phyloP scores from a whole-genome alignment of 352 stramenopile species.

The Globisporangium acanthophoron region DNA sequence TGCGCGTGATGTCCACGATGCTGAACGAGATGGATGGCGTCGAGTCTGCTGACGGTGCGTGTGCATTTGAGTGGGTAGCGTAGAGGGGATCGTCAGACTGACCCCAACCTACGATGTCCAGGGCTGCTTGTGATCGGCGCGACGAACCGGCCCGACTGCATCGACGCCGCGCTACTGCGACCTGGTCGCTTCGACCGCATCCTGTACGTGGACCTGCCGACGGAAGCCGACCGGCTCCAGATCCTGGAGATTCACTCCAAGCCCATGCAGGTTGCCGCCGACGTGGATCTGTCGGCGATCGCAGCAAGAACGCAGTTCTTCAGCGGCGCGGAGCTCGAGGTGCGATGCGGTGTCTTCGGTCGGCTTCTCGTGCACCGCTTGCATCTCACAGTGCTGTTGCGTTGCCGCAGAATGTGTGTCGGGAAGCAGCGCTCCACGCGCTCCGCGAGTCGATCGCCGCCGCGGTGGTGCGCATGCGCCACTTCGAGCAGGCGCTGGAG shows the following conservation, averaged over 20 bases:
- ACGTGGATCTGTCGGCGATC: slow-evolving; percentile 61
- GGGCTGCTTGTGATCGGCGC: slow-evolving; percentile 95
- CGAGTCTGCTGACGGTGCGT: slow-evolving; percentile 84
- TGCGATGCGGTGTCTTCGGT: slow-evolving; percentile 13
- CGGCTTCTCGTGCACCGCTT: background rate
- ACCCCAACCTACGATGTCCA: slow-evolving; percentile 2
- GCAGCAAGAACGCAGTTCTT: slow-evolving; percentile 54
- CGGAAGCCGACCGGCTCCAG: slow-evolving; percentile 36
- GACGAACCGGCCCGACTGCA: slow-evolving; percentile 96
- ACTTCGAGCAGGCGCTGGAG: slow-evolving; percentile 53
- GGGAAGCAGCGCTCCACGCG: slow-evolving; percentile 70
- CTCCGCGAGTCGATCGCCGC: slow-evolving; percentile 67
- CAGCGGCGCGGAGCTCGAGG: slow-evolving; percentile 86
- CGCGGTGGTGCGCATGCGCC: slow-evolving; percentile 38
- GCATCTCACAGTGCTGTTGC: slow-evolving; percentile 10
- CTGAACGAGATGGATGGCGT: slow-evolving; percentile 98
- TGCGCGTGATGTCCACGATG: slow-evolving; percentile 95
- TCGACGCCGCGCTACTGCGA: slow-evolving; percentile 96
- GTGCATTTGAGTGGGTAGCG: background rate
- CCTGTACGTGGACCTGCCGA: slow-evolving; percentile 92
- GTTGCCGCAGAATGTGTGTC: slow-evolving; percentile 68
- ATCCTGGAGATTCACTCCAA: slow-evolving; percentile 80
- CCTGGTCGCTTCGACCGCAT: slow-evolving; percentile 95
- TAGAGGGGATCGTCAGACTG: background rate
- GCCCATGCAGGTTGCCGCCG: slow-evolving; percentile 47